Evolutionary conservation across 495 filamentous ascomycete genomes (phyloP), one percentile per base, ranked within the genome.

Genomic region (Trichocladium antarcticum): DNA sequence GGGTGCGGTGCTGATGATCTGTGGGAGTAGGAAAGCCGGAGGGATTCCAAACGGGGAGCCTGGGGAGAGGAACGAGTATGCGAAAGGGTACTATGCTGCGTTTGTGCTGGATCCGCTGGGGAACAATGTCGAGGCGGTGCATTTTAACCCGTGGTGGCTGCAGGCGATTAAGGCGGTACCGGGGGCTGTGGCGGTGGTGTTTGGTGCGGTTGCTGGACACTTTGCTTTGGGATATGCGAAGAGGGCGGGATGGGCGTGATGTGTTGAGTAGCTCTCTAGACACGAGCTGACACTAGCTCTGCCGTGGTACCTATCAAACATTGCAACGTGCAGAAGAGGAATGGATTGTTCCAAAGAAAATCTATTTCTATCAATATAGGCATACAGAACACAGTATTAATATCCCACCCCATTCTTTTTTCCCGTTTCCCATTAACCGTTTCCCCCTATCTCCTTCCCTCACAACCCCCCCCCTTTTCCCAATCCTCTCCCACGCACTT

Each of bases 21-120:
- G 7, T 31, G 42, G 6, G 3, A 2, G 6, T 31, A 68, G 63
- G 20, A 65, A 65, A 22, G 68, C 69, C n/a, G 74, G 75, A 0
- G 74, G 63, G 5, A 67, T 41, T 16, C 53, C 58, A 49, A 74
- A 78, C 57, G 73, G 74, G 3, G 38, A 54, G 53, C 74, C 74
- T 2, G 74, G 72, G 2, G 42, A 66, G 29, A 57, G 75, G 29
- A 11, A 36, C 10, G 74, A 70, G 1, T 74, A 68, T 57, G 46
- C 55, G 15, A 10, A 32, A 10, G 61, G 61, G 15, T 78, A 77
- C 45, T 79, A 73, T 56, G 74, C 59, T 1, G 70, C 73, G 5
- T 78, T 71, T 60, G 63, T 78, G 24, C 39, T 70, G 17, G 76
- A 79, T 64, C 68, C 71, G 1, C 51, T 66, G 27, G 75, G 75